Base-by-base conservation (phyloP, 805 yeast genomes). In the Schwanniomyces occidentalis region DNA sequence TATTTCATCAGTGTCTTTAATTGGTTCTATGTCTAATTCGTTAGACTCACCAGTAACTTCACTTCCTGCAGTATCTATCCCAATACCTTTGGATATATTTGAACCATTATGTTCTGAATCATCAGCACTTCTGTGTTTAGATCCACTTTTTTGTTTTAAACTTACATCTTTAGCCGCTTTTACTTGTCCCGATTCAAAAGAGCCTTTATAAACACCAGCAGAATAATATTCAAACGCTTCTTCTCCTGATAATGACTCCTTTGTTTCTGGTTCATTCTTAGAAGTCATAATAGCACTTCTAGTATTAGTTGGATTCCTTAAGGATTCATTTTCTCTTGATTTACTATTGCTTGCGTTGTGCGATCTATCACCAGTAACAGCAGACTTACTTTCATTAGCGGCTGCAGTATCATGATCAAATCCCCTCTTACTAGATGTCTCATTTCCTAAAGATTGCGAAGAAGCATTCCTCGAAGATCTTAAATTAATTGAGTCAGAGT, bases 151-250 rank as follows among this genome's bases (percentile, higher is more conserved):
- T 21, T 16, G 31, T 27, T 36, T 19, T 6, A 21, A 10, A 22
- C 35, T 34, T 2, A 15, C 24, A 16, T 37, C 42, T 22, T 38
- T 27, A 12, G 38, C 31, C 8, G 35, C 41, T 10, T 29, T 18
- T n/a, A 30, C 34, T 23, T 35, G 38, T 8, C 54, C 54, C 4
- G 45, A 46, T 23, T 49, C 56, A 34, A 45, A 42, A 15, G 49
- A 32, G 6, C 41, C 51, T 18, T 34, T 37, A 8, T 32, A 19
- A 10, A 43, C 43, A 16, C 54, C 56, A 9, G 46, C 46, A 14
- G 16, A 33, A 35, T 50, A 48, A 13, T 27, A 34, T 8, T 40
- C 46, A 6, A 23, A 13, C 15, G 14, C 12, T 13, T 37, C 38
- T 6, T 27, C 17, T 15, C 30, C 22, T 12, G 35, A 23, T 12